These are phyloP conservation scores for Melastoma candidum DNA, from an alignment of 441 rosid genomes.

Conservation along the genomic window DNA sequence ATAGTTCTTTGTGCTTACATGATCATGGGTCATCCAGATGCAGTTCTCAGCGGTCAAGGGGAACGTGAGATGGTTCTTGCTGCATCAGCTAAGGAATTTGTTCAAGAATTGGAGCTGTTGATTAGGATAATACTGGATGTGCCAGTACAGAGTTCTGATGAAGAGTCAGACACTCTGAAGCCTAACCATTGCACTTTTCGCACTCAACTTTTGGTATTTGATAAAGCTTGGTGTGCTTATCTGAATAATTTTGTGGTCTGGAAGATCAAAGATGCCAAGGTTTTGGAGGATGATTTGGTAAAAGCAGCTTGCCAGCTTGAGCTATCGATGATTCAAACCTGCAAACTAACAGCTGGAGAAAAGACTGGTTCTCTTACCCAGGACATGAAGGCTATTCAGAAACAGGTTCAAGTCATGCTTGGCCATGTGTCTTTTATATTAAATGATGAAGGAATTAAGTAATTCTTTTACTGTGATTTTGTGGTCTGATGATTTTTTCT, in stretches of 20 bases:
- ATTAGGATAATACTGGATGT: constrained; percentile 63
- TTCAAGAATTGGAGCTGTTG: constrained; percentile 65
- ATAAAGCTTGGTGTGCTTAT: constrained; percentile 77
- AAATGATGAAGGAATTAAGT: too few species aligned
- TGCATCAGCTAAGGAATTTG: constrained; percentile 51
- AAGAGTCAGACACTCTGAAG: constrained; percentile 31
- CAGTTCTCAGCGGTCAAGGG: constrained; percentile 84
- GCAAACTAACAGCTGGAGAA: constrained; percentile 61
- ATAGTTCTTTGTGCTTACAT: constrained; percentile 85
- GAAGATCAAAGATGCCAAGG: constrained; percentile 93
- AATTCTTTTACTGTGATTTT: too few species aligned
- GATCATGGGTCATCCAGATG: constrained; percentile 91
- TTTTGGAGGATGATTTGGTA: constrained; percentile 80
- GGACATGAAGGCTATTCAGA: constrained; percentile 83
- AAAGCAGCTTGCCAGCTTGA: constrained; percentile 99
- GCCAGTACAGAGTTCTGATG: constrained; percentile 44
- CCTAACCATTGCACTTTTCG: constrained; percentile 55
- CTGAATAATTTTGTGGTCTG: constrained; percentile 79
- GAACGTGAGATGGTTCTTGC: constrained; percentile 71
- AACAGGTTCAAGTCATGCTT: constrained; percentile 36
- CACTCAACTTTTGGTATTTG: constrained; percentile 69
- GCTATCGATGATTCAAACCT: constrained; percentile 90
- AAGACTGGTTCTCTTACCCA: constrained; percentile 48
- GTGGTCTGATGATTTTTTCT: too few species aligned
- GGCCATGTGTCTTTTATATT: too few species aligned